These are phyloP conservation scores for Colletotrichum paranaense DNA, from an alignment of 2,329 filamentous ascomycete species.

Conservation along the genomic window DNA sequence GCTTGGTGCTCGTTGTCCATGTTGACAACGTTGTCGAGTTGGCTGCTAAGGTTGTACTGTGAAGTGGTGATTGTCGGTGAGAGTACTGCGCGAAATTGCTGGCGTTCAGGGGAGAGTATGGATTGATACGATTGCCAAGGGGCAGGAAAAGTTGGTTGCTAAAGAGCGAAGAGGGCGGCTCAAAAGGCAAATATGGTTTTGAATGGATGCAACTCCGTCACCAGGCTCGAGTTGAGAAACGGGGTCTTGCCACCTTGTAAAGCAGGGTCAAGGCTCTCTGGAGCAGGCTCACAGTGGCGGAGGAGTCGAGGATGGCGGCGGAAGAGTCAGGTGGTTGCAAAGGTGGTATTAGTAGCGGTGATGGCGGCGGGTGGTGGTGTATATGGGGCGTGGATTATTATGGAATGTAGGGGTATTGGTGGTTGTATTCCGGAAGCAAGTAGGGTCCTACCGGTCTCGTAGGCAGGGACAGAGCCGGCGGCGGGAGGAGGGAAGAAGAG, in stretches of 20 bases:
- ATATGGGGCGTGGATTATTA: constrained; percentile 27
- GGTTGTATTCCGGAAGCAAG: constrained; percentile 36
- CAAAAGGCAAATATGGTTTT: constrained; percentile 27
- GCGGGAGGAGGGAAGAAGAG: constrained; percentile 33
- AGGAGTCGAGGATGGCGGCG: constrained; percentile 27
- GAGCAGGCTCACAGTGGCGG: constrained; percentile 25
- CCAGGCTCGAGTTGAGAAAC: constrained; percentile 32
- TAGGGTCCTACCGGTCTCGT: constrained; percentile 35
- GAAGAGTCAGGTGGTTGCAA: constrained; percentile 31
- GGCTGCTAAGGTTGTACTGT: background rate
- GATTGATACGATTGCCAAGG: background rate
- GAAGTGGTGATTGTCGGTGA: background rate
- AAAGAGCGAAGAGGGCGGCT: constrained; percentile 18
- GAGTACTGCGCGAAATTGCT: background rate
- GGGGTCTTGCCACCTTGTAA: constrained; percentile 35
- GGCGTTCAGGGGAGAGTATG: background rate
- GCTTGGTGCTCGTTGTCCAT: constrained; percentile 40
- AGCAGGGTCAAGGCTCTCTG: constrained; percentile 29
- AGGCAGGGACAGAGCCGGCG: constrained; percentile 36
- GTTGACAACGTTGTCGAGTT: background rate
- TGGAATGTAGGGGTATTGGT: constrained; percentile 34
- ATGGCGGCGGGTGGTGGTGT: constrained; percentile 25
- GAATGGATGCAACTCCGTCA: constrained; percentile 31
- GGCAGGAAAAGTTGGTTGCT: background rate
- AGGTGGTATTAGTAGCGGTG: constrained; percentile 20